A percentile compares a stretch with the other conserved stretches of the same genome.
Evolutionary conservation across 345 rosid genomes (phyloP).

Genomic region (Hibiscus syriacus): DNA sequence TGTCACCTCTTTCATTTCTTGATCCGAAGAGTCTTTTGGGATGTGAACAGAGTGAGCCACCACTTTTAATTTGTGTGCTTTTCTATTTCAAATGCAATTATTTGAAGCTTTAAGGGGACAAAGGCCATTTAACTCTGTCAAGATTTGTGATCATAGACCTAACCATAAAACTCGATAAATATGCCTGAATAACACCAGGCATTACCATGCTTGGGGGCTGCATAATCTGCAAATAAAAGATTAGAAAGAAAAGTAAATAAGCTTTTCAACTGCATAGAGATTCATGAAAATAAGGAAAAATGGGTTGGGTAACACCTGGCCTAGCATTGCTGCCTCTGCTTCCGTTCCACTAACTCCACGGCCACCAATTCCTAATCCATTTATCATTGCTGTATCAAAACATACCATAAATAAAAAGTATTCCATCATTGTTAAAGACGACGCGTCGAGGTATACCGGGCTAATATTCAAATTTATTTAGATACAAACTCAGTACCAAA

Average conservation of each 20-base stretch:
- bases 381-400: constrained; percentile 69
- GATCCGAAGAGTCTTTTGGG: neutral
- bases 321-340: constrained; percentile 85
- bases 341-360: constrained; percentile 66
- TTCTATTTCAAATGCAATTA: too few species aligned
- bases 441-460: constrained; percentile 73
- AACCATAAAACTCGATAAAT: too few species aligned
- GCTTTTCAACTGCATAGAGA: too few species aligned
- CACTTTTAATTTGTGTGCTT: neutral
- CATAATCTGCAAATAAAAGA: too few species aligned
- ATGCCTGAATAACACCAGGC: neutral
- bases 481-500: neutral
- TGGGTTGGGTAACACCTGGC: constrained; percentile 1
- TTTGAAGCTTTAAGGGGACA: neutral
- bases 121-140: too few species aligned
- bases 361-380: too few species aligned
- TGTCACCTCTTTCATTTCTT: too few species aligned
- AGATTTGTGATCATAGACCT: too few species aligned
- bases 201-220: neutral
- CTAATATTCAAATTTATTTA: constrained; percentile 47
- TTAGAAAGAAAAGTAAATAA: too few species aligned
- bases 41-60: neutral
- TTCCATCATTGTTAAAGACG: constrained; percentile 58
- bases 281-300: neutral
- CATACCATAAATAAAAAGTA: constrained; percentile 77